Conservation (phyloP, 306 rosid genomes). For the Ceratonia siliqua region DNA sequence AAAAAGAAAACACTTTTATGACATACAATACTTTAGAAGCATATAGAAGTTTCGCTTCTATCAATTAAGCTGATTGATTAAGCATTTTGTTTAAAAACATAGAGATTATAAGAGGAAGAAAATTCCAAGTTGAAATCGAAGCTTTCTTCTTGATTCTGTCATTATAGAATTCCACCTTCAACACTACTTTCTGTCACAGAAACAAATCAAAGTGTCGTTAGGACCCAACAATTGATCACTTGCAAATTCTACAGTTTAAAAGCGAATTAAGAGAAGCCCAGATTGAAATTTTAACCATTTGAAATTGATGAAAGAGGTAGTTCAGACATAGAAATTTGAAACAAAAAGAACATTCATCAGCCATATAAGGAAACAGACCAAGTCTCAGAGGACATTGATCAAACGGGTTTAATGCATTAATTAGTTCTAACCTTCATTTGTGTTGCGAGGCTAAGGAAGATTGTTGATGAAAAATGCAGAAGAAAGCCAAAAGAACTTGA, state of each 20-base stretch:
- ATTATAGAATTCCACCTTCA: constrained; percentile 48
- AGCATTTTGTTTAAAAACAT: not conserved
- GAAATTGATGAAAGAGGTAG: too few species aligned
- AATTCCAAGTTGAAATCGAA: not conserved
- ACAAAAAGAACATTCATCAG: too few species aligned
- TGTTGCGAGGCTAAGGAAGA: too few species aligned
- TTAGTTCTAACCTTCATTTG: too few species aligned
- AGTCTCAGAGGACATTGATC: too few species aligned
- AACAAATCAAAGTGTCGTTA: not conserved
- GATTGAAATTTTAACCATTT: not conserved
- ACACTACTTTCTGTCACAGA: constrained; percentile 58
- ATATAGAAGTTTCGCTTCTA: too few species aligned
- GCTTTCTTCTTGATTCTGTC: constrained; percentile 54
- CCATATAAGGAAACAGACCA: too few species aligned
- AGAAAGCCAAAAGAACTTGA: too few species aligned
- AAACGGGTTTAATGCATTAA: too few species aligned
- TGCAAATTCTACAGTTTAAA: not conserved
- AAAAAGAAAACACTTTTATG: too few species aligned
- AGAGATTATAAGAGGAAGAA: not conserved
- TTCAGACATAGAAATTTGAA: too few species aligned
- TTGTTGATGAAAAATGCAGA: too few species aligned
- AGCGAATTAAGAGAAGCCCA: not conserved
- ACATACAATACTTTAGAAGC: not conserved
- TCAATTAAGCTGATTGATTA: not conserved
- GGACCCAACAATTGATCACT: not conserved